Evolutionary conservation across 2,329 filamentous ascomycete genomes (phyloP), one percentile per base, ranked within the genome.

Genomic region (Apiospora phragmitis): DNA sequence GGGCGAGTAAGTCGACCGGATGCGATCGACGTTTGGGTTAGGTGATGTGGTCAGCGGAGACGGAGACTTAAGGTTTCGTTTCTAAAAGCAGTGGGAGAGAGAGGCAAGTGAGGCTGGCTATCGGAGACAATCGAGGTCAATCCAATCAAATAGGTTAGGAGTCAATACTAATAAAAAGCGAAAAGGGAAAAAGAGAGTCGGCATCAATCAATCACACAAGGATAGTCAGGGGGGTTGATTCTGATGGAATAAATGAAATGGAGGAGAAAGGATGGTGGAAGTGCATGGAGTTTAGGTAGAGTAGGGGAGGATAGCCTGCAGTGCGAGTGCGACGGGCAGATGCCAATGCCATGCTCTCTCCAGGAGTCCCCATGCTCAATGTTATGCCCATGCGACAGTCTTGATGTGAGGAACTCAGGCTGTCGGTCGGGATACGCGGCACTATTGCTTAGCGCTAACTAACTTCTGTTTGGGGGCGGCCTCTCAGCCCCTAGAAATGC

Each of bases 11-110:
- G 55, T 51, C 14, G 51, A 26, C 26, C 51, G 51, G 35, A 59
- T 59, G 55, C 55, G 55, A 62, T 62, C 32, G 32, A 62, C 55
- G 55, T 62, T 62, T 62, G 55, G 55, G 55, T 59, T 55, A 24
- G 26, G 26, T 59, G 29, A 29, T 59, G 18, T 38, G 55, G 55
- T 62, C 55, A 62, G 55, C 55, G 55, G 55, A n/a, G 55, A 38
- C 43, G 43, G 43, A 21, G 32, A 7, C 55, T 38, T 81, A 79
- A 67, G 79, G 79, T 70, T 75, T 78, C 71, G 79, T 70, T 75
- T 78, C 71, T 70, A 78, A 74, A 80, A 79, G 62, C 62, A 43
- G 59, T 35, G 45, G 51, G 18, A 26, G 62, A 35, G 51, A 59
- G 35, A 26, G 49, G 68, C 41, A 41, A 43, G 67, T 68, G n/a